Base-by-base conservation (phyloP, 1,284 basidiomycete genomes). In the Ceratobasidium sp. region DNA sequence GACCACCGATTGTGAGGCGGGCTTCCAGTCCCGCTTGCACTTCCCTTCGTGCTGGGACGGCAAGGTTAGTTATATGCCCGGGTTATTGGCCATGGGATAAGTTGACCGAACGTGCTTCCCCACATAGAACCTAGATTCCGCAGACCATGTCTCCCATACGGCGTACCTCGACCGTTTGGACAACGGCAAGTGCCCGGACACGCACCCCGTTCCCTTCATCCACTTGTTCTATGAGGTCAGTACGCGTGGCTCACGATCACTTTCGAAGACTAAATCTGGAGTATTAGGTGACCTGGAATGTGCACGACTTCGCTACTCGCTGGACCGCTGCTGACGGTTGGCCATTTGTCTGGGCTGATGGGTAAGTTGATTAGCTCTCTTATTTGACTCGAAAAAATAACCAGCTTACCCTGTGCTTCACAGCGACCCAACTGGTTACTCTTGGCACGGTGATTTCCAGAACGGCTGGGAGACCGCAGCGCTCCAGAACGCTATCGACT, bases 1-100 rank as follows among this genome's bases (percentile, higher is more conserved):
- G 0, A 82, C 79, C 19, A 85, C 84, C 29, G 81, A 85, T 76
- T 87, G 86, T 67, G 84, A 85, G 76, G 81, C 82, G 54, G 78
- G 84, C 11, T 80, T 84, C 50, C 82, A 84, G 33, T 81, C 82
- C 15, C 63, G 74, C 9, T 24, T 72, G 41, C 73, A 76, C 65
- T 74, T 69, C 54, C 87, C 86, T n/a, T 83, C 84, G 0, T 88
- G 86, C 80, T 88, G 87, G 87, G 84, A 87, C 77, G 87, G 87
- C 8, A 79, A 82, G 45, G 84, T 83, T 47, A 45, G 80, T 50
- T 48, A 78, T 11, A 11, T 41, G 36, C n/a, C 67, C 17, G 9
- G 3, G 27, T 22, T 15, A 8, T 24, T 33, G 36, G 2, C 6
- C 36, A 44, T 9, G 9, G 14, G 24, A 4, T 24, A 41, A 41